phyloP scores from a whole-genome alignment of 441 rosid species.

The Erodium chrysanthum region DNA sequence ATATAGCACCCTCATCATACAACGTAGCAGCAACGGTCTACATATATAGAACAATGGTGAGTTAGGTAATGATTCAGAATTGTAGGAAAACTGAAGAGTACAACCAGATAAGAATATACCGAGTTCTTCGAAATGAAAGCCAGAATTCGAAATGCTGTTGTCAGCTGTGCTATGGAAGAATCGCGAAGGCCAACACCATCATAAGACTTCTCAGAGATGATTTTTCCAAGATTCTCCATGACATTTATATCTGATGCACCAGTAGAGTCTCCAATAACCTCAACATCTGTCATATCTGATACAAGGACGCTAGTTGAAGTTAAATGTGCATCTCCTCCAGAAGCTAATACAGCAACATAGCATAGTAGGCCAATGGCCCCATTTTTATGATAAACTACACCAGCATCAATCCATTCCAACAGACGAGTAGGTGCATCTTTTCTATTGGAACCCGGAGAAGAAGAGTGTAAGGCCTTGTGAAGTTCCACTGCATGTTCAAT shows the following conservation, averaged over 20 bases:
- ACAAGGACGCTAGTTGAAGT: conserved; percentile 66
- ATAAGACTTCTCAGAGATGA: conserved; percentile 66
- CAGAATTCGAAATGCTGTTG: conserved; percentile 79
- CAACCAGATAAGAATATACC: conserved; percentile 34
- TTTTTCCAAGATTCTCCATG: conserved; percentile 81
- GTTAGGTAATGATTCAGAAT: conserved; percentile 12
- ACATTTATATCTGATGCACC: conserved; percentile 65
- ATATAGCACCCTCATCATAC: conserved; percentile 81
- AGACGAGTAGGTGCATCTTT: conserved; percentile 89
- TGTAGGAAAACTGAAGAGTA: background rate
- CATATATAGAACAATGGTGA: conserved; percentile 20
- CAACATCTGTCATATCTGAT: conserved; percentile 68
- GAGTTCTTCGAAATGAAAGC: conserved; percentile 76
- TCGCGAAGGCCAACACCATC: conserved; percentile 82
- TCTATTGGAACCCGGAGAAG: conserved; percentile 85
- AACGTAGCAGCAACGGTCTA: conserved; percentile 81
- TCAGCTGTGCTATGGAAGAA: conserved; percentile 78
- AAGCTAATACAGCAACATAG: conserved; percentile 78
- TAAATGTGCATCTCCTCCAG: conserved; percentile 88
- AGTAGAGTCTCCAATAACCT: conserved; percentile 63
- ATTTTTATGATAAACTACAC: conserved; percentile 82
- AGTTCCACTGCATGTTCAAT: conserved; percentile 77
- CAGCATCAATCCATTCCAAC: conserved; percentile 93
- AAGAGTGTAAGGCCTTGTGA: conserved; percentile 77
- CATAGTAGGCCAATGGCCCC: conserved; percentile 84